Evolutionary conservation across 805 yeast species (phyloP).

Genomic region (Kodamaea jinghongensis): DNA sequence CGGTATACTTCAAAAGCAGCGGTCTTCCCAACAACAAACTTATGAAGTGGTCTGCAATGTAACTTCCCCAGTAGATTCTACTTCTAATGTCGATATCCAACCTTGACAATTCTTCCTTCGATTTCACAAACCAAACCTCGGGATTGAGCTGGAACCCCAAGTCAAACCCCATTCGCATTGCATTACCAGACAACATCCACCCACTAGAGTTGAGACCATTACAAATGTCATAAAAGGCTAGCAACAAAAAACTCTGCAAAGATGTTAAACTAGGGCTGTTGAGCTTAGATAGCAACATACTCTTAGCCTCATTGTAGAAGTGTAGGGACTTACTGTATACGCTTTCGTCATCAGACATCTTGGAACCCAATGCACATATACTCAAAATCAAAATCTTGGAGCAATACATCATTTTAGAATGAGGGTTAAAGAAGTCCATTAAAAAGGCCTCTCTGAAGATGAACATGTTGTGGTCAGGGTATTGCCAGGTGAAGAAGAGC

Average conservation of each 20-base stretch:
- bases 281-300: conserved; percentile 40
- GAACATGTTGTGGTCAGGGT: conserved; percentile 61
- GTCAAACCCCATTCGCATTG: conserved; percentile 63
- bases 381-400: conserved; percentile 53
- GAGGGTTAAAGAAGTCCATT: conserved; percentile 58
- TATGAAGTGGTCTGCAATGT: conserved; percentile 61
- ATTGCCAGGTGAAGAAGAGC: conserved; percentile 60
- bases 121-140: conserved; percentile 52
- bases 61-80: conserved; percentile 66
- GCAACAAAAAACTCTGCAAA: conserved; percentile 54
- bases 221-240: conserved; percentile 62
- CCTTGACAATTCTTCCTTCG: conserved; percentile 38
- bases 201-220: conserved; percentile 57
- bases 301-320: conserved; percentile 49
- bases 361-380: conserved; percentile 58
- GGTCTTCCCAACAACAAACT: conserved; percentile 60
- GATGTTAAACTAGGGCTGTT: conserved; percentile 52
- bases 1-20: conserved; percentile 50
- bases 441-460: conserved; percentile 63
- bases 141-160: conserved; percentile 64
- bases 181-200: conserved; percentile 63
- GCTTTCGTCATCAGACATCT: conserved; percentile 44
- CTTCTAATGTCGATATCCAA: conserved; percentile 56
- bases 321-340: conserved; percentile 39
- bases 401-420: conserved; percentile 50